Evolutionary conservation across 371 early-diverging fungal species (phyloP).

Genomic region (Apophysomyces variabilis): DNA sequence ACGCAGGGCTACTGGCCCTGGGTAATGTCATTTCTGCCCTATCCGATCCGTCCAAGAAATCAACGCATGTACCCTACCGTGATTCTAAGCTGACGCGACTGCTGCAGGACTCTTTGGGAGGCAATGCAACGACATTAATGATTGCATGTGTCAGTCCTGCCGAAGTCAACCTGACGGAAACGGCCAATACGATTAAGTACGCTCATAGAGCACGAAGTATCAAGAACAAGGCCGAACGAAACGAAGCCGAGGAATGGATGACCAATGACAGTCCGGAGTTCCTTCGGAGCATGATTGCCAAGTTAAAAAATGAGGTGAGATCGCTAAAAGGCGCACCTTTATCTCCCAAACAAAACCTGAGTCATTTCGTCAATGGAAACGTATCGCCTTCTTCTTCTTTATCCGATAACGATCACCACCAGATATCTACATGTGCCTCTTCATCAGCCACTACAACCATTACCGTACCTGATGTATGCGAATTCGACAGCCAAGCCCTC

Average conservation of each 20-base stretch:
- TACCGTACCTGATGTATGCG: constrained; percentile 19
- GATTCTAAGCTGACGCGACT: constrained; percentile 98
- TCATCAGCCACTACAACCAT: constrained; percentile 34
- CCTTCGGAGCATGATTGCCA: constrained; percentile 59
- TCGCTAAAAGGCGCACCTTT: constrained; percentile 32
- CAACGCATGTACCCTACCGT: constrained; percentile 91
- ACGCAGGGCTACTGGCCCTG: constrained; percentile 96
- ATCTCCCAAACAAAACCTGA: constrained; percentile 17
- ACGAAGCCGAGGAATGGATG: constrained; percentile 70
- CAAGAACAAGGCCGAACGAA: constrained; percentile 78
- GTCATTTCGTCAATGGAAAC: constrained; percentile 12
- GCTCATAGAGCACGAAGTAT: constrained; percentile 90
- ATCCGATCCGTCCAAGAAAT: constrained; percentile 63
- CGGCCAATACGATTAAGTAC: constrained; percentile 91
- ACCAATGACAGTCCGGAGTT: constrained; percentile 62
- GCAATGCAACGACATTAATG: constrained; percentile 91
- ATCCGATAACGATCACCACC: constrained; percentile 13
- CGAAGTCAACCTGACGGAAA: constrained; percentile 84
- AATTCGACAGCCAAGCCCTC: constrained; percentile 17
- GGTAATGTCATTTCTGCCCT: constrained; percentile 99
- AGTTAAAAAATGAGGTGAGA: constrained; percentile 59
- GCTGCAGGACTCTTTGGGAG: constrained; percentile 96
- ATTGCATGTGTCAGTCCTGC: constrained; percentile 91
- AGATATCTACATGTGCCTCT: constrained; percentile 18
- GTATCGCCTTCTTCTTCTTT: constrained; percentile 32